Conservation (phyloP, 2,329 filamentous ascomycete species). For the Alternaria triticimaculans region DNA sequence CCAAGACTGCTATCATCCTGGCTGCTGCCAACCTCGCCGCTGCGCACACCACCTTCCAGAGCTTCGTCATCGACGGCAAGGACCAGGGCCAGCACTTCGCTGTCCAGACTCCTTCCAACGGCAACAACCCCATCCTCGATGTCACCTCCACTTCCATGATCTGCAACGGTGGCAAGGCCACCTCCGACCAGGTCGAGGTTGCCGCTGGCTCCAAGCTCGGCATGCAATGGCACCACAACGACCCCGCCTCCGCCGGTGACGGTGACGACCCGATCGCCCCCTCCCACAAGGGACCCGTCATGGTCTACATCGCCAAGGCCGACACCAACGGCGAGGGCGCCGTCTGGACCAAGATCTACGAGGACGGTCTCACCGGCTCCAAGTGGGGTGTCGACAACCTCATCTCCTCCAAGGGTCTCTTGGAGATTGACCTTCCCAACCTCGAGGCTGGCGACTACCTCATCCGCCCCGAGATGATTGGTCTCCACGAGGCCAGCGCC, state of each 20-base stretch:
- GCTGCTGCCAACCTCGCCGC: constrained; percentile 43
- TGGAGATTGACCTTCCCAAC: constrained; percentile 49
- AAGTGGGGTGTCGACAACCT: constrained; percentile 51
- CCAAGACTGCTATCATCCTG: constrained; percentile 40
- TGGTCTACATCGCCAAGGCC: constrained; percentile 58
- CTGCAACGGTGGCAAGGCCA: constrained; percentile 45
- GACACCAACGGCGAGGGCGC: constrained; percentile 53
- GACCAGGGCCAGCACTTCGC: constrained; percentile 45
- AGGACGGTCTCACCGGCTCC: constrained; percentile 43
- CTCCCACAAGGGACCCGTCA: constrained; percentile 61
- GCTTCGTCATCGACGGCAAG: constrained; percentile 52
- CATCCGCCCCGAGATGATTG: constrained; percentile 53
- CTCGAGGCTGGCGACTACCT: constrained; percentile 50
- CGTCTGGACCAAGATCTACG: constrained; percentile 58
- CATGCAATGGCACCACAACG: constrained; percentile 60
- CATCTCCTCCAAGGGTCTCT: constrained; percentile 49
- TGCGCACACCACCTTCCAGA: constrained; percentile 48
- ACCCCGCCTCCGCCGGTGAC: constrained; percentile 26
- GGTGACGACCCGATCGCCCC: constrained; percentile 60
- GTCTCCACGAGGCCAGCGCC: constrained; percentile 48
- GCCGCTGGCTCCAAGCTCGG: constrained; percentile 56
- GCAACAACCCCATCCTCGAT: constrained; percentile 48
- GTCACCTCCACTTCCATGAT: constrained; percentile 44
- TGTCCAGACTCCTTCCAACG: constrained; percentile 54
- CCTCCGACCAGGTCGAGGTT: constrained; percentile 53